Evolutionary conservation across 176 grass and related monocot genomes (phyloP).

Genomic region (Canna indica): DNA sequence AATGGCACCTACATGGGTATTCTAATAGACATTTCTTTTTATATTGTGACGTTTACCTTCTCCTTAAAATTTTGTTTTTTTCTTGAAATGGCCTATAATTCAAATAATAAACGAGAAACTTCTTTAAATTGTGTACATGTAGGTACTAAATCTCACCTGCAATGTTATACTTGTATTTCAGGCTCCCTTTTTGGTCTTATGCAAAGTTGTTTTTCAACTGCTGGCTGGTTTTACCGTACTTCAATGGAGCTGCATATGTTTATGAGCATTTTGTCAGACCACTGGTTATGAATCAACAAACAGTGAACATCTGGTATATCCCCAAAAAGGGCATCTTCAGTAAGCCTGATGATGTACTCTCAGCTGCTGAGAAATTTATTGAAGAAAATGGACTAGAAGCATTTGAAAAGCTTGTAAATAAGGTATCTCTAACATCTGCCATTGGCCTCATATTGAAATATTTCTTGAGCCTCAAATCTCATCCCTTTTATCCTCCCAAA

Average conservation of each 20-base stretch:
- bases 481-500: too few species aligned
- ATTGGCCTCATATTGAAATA: neutral
- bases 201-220: conserved; percentile 57
- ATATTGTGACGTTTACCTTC: neutral
- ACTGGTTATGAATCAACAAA: conserved; percentile 37
- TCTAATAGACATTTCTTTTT: too few species aligned
- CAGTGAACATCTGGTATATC: conserved; percentile 55
- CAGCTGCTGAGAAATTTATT: conserved; percentile 48
- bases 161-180: conserved; percentile 6
- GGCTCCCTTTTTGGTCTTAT: conserved; percentile 63
- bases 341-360: conserved; percentile 51
- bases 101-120: neutral
- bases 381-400: conserved; percentile 59
- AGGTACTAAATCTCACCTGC: conserved; percentile 7
- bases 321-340: conserved; percentile 34
- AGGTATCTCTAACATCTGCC: conserved; percentile 31
- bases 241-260: conserved; percentile 62
- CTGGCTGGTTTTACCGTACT: conserved; percentile 75
- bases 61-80: neutral
- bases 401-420: conserved; percentile 47
- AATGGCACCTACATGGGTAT: too few species aligned
- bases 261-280: conserved; percentile 63
- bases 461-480: too few species aligned
- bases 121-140: neutral
- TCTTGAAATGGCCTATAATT: neutral